A percentile compares a stretch with the other conserved stretches of the same genome.
These are phyloP conservation scores for Triticum timopheevii DNA, from an alignment of 176 grass and related monocot species.

Conservation along the genomic window DNA sequence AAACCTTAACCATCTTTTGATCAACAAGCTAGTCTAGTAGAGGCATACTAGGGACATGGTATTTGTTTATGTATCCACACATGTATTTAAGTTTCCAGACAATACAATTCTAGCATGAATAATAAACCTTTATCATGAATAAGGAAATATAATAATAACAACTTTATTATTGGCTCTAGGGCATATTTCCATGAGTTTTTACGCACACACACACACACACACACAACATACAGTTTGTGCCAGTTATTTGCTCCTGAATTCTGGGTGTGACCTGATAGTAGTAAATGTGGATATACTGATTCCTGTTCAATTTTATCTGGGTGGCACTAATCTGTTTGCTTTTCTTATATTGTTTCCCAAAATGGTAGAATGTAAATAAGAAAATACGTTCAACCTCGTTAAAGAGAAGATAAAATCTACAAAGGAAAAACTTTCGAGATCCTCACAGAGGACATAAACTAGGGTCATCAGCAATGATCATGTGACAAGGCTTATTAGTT, in stretches of 20 bases:
- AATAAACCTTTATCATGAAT: too few species aligned
- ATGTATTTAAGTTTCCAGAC: too few species aligned
- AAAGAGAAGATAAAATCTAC: not conserved
- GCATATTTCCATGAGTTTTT: too few species aligned
- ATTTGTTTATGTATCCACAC: too few species aligned
- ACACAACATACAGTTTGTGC: not conserved
- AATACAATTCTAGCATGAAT: too few species aligned
- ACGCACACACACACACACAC: not conserved
- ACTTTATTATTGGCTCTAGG: too few species aligned
- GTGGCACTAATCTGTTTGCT: not conserved
- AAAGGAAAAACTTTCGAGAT: not conserved
- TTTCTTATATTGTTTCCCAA: not conserved
- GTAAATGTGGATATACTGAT: not conserved
- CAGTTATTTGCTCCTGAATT: not conserved
- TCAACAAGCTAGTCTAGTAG: too few species aligned
- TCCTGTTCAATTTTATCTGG: not conserved
- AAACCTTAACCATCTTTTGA: too few species aligned
- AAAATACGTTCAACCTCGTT: not conserved
- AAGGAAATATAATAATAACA: too few species aligned
- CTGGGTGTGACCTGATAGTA: not conserved
- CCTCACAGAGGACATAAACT: not conserved
- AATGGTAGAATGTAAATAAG: not conserved
- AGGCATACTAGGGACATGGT: too few species aligned
- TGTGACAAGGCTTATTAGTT: not conserved
- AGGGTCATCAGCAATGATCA: not conserved